Evolutionary conservation across 2,329 filamentous ascomycete species (phyloP).

Genomic region (Hypomyces perniciosus): DNA sequence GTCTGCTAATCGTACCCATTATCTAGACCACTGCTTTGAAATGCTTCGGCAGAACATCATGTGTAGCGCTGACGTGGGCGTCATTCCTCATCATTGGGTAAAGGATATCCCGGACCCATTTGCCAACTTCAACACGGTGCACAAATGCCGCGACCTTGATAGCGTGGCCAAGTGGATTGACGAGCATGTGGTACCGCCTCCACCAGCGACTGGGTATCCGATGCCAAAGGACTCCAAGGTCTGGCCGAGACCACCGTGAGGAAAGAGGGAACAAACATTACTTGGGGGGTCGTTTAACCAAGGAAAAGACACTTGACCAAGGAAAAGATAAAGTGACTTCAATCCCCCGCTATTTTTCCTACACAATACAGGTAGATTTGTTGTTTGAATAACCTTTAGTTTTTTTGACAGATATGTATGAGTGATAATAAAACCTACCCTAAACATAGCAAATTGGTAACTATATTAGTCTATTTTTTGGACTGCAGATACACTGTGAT

Average conservation of each 20-base stretch:
- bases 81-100: slow-evolving; percentile 4
- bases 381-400: no score
- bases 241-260: background rate
- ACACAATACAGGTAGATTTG: no score
- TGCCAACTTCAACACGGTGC: slow-evolving; percentile 3
- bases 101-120: slow-evolving; percentile 2
- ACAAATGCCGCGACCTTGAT: slow-evolving; percentile 3
- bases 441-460: no score
- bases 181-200: slow-evolving; percentile 1
- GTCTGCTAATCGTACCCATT: background rate
- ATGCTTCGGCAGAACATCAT: slow-evolving; percentile 6
- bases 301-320: background rate
- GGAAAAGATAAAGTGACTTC: no score
- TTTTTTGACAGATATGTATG: no score
- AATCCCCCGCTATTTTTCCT: no score
- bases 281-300: no score
- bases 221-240: slow-evolving; percentile 1
- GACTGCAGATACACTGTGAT: no score
- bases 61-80: slow-evolving; percentile 2
- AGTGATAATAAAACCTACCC: no score
- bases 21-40: slow-evolving; percentile 4
- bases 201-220: background rate
- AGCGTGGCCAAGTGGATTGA: slow-evolving; percentile 3
- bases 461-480: no score
- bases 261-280: no score